These are phyloP conservation scores for Dendrobium officinale DNA, from an alignment of 106 monocot genomes.

Conservation along the genomic window DNA sequence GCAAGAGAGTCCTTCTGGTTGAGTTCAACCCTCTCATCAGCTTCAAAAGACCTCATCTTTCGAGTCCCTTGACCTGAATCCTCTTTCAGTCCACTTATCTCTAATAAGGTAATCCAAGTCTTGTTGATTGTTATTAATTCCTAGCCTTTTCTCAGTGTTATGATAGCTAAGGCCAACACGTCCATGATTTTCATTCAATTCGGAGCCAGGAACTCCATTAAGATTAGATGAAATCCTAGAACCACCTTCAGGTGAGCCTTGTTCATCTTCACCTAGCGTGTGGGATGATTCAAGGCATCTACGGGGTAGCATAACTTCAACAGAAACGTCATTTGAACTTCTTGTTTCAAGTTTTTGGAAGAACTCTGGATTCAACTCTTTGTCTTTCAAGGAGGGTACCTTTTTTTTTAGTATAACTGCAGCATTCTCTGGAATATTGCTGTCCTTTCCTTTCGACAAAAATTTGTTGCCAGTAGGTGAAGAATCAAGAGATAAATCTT, in stretches of 20 bases:
- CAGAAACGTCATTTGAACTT: constrained; percentile 50
- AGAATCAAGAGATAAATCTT: constrained; percentile 34
- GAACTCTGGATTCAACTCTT: constrained; percentile 84
- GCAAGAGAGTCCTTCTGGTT: constrained; percentile 29
- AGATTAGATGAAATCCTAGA: constrained; percentile 9
- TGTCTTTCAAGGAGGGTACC: constrained; percentile 70
- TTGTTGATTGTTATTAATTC: constrained; percentile 20
- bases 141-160: constrained; percentile 22
- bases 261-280: constrained; percentile 35
- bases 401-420: constrained; percentile 64
- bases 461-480: constrained; percentile 35
- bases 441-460: constrained; percentile 33
- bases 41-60: constrained; percentile 44
- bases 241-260: constrained; percentile 24
- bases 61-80: constrained; percentile 33
- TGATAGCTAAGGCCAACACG: constrained; percentile 15
- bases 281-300: constrained; percentile 38
- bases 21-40: constrained; percentile 43
- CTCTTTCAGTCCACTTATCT: constrained; percentile 55
- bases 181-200: constrained; percentile 20
- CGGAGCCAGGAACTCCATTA: constrained; percentile 12
- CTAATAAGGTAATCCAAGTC: constrained; percentile 28
- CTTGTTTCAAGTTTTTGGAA: constrained; percentile 91
- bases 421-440: constrained; percentile 52
- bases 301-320: constrained; percentile 80